These are phyloP conservation scores for Lachnellula suecica DNA, from an alignment of 2,329 filamentous ascomycete species.

Conservation along the genomic window DNA sequence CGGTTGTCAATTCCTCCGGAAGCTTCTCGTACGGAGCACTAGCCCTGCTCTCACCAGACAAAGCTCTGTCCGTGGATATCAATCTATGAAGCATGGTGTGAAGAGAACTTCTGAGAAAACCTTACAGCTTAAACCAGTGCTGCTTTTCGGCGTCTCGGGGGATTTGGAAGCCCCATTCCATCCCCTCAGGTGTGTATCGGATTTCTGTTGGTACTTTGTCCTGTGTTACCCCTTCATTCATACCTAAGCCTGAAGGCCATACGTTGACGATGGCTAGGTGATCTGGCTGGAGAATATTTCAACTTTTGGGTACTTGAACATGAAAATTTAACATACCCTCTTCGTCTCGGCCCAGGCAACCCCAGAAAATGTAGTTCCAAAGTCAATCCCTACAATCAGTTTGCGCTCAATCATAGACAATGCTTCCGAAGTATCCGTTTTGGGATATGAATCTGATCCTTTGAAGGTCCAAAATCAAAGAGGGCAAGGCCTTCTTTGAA, in stretches of 20 bases:
- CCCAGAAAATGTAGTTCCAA: conserved; percentile 14
- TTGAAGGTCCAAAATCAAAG: too few relatives aligned
- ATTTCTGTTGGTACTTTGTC: conserved; percentile 17
- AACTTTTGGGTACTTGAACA: too few relatives aligned
- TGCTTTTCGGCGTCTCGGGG: not conserved
- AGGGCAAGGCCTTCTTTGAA: too few relatives aligned
- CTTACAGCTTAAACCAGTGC: conserved; percentile 12
- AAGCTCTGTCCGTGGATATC: not conserved
- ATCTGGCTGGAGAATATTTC: conserved; percentile 1
- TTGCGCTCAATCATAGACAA: conserved; percentile 5
- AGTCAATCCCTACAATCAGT: conserved; percentile 14
- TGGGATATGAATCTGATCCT: not conserved
- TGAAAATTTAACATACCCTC: too few relatives aligned
- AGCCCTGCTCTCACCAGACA: not conserved
- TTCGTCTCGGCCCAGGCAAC: conserved; percentile 14
- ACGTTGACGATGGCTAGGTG: conserved; percentile 8
- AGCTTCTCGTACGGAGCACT: not conserved
- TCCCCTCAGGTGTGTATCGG: conserved; percentile 8
- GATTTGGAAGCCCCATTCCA: conserved; percentile 11
- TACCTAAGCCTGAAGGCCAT: conserved; percentile 11
- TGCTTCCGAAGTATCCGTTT: not conserved
- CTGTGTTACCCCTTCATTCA: conserved; percentile 8
- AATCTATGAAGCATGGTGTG: not conserved
- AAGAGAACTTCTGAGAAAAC: not conserved
- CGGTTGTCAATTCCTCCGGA: not conserved